Percentiles rank a stretch among this genome's conserved stretches.
phyloP scores from a whole-genome alignment of 768 basidiomycete genomes.

The Leccinum disarticulatum region DNA sequence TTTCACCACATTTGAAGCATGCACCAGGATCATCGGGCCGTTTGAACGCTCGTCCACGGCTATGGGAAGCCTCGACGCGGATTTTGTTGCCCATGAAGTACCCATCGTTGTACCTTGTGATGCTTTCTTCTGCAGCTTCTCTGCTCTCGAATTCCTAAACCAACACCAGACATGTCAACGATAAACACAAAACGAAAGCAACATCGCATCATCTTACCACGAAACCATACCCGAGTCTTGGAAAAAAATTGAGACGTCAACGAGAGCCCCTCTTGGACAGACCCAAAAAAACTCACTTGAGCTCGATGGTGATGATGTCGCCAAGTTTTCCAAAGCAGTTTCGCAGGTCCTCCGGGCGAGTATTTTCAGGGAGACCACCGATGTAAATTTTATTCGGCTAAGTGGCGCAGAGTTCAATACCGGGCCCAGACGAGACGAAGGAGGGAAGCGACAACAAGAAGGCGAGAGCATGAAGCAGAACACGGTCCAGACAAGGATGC shows the following conservation, averaged over 20 bases:
- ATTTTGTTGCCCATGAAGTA: conserved; percentile 93
- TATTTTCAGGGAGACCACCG: conserved; percentile 85
- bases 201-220: conserved; percentile 56
- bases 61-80: conserved; percentile 82
- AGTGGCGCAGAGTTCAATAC: conserved; percentile 69
- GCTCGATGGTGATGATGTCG: conserved; percentile 68
- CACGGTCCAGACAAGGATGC: conserved; percentile 37
- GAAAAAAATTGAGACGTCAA: conserved; percentile 8
- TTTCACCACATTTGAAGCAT: conserved; percentile 84
- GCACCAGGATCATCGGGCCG: conserved; percentile 84
- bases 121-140: conserved; percentile 83
- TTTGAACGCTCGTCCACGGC: conserved; percentile 78
- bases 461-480: conserved; percentile 29
- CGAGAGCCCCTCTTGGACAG: conserved; percentile 6
- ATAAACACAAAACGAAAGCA: background rate
- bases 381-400: conserved; percentile 95
- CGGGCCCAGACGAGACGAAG: conserved; percentile 52
- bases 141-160: conserved; percentile 77
- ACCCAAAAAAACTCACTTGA: conserved; percentile 63
- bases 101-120: conserved; percentile 86
- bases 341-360: conserved; percentile 80
- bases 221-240: conserved; percentile 84
- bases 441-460: conserved; percentile 46
- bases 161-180: background rate
- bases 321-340: conserved; percentile 88